Base-by-base conservation (phyloP, 805 yeast genomes). In the Candida methanosorbosa region DNA sequence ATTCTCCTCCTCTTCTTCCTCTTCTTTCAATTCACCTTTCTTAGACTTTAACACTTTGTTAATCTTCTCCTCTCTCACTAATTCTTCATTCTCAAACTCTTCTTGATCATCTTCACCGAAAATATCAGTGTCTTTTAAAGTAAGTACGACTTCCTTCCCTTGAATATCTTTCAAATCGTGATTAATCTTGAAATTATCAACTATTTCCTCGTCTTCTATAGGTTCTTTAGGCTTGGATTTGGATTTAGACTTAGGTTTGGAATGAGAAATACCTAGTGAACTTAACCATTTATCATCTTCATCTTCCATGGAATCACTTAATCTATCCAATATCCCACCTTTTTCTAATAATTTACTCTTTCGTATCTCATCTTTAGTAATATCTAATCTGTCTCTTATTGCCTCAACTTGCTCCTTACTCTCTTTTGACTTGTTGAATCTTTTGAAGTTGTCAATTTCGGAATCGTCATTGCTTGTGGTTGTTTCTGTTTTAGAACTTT, bases 121-220 rank as follows among this genome's bases (percentile, higher is more conserved):
- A 13, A 70, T 40, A 17, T 56, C 53, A n/a, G 51, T 44, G 42
- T 78, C 84, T 32, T 73, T 67, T 33, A 81, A 57, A 0, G 87
- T 81, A 34, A 82, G 56, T 3, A 80, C 60, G 1, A 63, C 71
- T 6, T 64, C 61, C n/a, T 60, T 43, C 1, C 59, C 69, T 3
- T 60, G 57, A 13, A 70, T 29, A 1, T 61, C 63, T 5, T 57
- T 47, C 8, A 64, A 42, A 20, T 56, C 65, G 11, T 55, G 54
- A n/a, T n/a, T n/a, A n/a, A n/a, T n/a, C n/a, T n/a, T n/a, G n/a
- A n/a, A n/a, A 20, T 54, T 52, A 5, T 35, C 43, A 14, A 37
- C 34, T 4, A 30, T 34, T 13, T 26, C 34, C 25, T 36, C 38
- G 9, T 37, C 27, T 32, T 34, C 15, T 29, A 31, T 19, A 16